These are phyloP conservation scores for Cucurbita maxima DNA, from an alignment of 306 rosid genomes.

Conservation along the genomic window DNA sequence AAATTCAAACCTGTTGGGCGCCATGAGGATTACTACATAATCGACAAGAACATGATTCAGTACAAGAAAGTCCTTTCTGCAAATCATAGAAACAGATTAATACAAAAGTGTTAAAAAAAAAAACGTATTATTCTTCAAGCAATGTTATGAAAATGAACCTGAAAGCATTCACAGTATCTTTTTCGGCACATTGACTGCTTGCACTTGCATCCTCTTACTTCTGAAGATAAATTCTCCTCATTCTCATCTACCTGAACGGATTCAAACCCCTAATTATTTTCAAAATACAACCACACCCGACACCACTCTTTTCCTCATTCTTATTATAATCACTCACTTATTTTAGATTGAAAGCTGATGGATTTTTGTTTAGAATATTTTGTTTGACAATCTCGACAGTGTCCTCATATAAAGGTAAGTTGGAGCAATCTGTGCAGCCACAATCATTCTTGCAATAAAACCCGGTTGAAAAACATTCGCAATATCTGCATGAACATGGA, in stretches of 20 bases:
- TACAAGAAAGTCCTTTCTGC: too few species aligned
- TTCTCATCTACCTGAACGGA: constrained; percentile 1
- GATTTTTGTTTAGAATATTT: constrained; percentile 13
- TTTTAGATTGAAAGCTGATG: constrained; percentile 22
- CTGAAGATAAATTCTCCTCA: background rate
- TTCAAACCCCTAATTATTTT: too few species aligned
- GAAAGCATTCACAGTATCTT: constrained; percentile 21
- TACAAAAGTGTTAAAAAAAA: too few species aligned
- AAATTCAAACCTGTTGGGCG: too few species aligned
- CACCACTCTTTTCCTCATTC: too few species aligned
- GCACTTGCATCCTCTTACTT: constrained; percentile 28
- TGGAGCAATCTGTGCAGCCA: constrained; percentile 17
- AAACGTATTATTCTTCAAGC: too few species aligned
- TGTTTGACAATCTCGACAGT: background rate
- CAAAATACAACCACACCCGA: too few species aligned
- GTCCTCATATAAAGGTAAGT: constrained; percentile 7
- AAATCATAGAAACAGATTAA: too few species aligned
- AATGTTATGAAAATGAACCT: constrained; percentile 6
- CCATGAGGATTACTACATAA: too few species aligned
- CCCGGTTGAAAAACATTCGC: constrained; percentile 20
- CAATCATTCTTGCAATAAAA: constrained; percentile 14
- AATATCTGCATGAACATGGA: constrained; percentile 11
- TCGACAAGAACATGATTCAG: too few species aligned
- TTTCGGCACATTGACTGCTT: constrained; percentile 16
- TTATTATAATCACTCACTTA: background rate